A percentile compares a stretch with the other conserved stretches of the same genome.
Evolutionary conservation across 495 filamentous ascomycete species (phyloP).

Genomic region (Staphylotrichum longicolle): DNA sequence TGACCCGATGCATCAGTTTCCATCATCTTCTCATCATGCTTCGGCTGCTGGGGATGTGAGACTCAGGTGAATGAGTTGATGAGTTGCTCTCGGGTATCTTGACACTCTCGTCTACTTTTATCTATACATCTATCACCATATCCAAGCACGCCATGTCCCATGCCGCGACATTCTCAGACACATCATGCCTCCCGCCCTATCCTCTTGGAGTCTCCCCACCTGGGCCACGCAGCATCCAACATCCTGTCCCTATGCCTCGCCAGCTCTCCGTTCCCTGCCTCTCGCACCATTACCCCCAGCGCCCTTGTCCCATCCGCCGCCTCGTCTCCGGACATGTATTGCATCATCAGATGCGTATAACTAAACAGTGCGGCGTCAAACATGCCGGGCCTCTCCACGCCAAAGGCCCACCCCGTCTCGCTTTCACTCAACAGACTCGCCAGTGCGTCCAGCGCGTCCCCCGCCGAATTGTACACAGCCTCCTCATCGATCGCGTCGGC

Average conservation of each 20-base stretch:
- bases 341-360: conserved; percentile 78
- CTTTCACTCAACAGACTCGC: conserved; percentile 63
- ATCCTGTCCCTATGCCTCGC: conserved; percentile 22
- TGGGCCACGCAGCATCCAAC: conserved; percentile 18
- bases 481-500: conserved; percentile 52
- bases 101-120: too few species aligned
- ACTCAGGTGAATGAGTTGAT: too few species aligned
- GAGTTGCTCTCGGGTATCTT: too few species aligned
- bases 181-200: neutral
- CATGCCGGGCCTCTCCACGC: conserved; percentile 54
- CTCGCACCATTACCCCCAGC: conserved; percentile 22
- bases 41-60: too few species aligned
- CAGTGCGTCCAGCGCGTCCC: conserved; percentile 71
- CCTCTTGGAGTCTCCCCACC: conserved; percentile 6
- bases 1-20: too few species aligned
- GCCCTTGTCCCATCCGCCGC: conserved; percentile 1
- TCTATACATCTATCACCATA: too few species aligned
- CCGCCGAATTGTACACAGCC: conserved; percentile 64
- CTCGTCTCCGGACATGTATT: conserved; percentile 13
- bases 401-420: conserved; percentile 44
- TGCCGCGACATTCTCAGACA: too few species aligned
- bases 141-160: too few species aligned
- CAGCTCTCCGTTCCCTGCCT: conserved; percentile 21
- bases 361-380: conserved; percentile 90
- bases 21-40: too few species aligned